Percentiles rank a stretch among this genome's conserved stretches.
Evolutionary conservation across 106 monocot genomes (phyloP).

Genomic region (Dendrobium catenatum): DNA sequence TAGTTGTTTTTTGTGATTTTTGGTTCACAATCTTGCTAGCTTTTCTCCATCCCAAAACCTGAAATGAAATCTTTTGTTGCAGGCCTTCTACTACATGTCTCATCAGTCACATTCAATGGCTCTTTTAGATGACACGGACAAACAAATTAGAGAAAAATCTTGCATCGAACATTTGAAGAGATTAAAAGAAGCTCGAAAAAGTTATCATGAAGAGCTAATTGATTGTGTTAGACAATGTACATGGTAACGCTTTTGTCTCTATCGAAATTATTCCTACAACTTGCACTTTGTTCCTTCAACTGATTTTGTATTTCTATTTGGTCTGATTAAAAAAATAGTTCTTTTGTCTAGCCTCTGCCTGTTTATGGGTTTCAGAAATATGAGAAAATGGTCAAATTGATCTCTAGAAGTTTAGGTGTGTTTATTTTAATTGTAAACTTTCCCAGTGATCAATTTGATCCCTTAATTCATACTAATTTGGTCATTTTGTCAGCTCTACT

Average conservation of each 20-base stretch:
- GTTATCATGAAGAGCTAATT: conserved; percentile 82
- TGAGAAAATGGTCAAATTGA: background rate
- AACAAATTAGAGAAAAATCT: conserved; percentile 85
- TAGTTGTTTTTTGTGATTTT: background rate
- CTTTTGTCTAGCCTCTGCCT: background rate
- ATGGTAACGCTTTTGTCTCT: conserved; percentile 39
- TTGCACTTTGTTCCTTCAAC: background rate
- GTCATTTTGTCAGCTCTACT: too few species aligned
- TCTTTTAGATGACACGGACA: conserved; percentile 89
- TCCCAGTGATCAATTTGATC: too few species aligned
- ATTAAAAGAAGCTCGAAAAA: conserved; percentile 80
- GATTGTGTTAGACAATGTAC: conserved; percentile 84
- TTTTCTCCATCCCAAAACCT: background rate
- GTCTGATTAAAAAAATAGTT: background rate
- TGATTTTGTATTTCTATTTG: background rate
- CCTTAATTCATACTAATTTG: too few species aligned
- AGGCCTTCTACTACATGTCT: conserved; percentile 97
- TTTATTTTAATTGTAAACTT: too few species aligned
- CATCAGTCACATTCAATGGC: conserved; percentile 80
- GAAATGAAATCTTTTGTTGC: conserved; percentile 13
- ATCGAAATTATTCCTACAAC: background rate
- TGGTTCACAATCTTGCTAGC: background rate
- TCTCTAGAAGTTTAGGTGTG: too few species aligned
- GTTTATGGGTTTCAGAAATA: background rate
- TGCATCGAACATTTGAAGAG: conserved; percentile 75